Conservation (phyloP, 2,329 filamentous ascomycete species). For the Colletotrichum cuscutae region DNA sequence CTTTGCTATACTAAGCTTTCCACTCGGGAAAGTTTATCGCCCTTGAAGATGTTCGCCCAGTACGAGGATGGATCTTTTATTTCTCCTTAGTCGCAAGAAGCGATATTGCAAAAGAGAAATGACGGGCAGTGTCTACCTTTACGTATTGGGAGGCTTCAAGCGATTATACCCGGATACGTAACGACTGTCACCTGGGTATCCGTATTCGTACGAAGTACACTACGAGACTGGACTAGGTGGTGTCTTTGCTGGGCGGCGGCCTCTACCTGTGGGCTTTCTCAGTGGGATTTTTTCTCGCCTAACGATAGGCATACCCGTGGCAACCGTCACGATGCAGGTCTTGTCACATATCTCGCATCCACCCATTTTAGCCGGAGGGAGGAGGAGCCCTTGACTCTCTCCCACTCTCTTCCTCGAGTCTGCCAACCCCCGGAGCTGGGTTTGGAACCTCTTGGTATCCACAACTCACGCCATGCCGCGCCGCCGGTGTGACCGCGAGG, state of each 20-base stretch:
- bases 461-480: slow-evolving; percentile 30
- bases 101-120: slow-evolving; percentile 13
- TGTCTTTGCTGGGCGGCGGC: not conserved
- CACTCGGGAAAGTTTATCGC: slow-evolving; percentile 11
- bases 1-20: not conserved
- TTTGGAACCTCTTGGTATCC: slow-evolving; percentile 16
- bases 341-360: slow-evolving; percentile 21
- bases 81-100: not conserved
- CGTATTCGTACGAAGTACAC: too few species aligned
- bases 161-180: not conserved
- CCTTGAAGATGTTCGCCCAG: slow-evolving; percentile 6
- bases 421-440: slow-evolving; percentile 4
- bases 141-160: not conserved
- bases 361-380: slow-evolving; percentile 10
- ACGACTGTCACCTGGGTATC: not conserved
- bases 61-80: slow-evolving; percentile 9
- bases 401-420: too few species aligned
- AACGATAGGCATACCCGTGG: not conserved
- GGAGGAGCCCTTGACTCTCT: not conserved
- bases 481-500: slow-evolving; percentile 29
- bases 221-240: not conserved
- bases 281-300: not conserved
- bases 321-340: slow-evolving; percentile 21
- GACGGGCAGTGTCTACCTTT: not conserved
- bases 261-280: not conserved